Conservation (phyloP, 805 yeast species). For the Grigorovia jiainica region DNA sequence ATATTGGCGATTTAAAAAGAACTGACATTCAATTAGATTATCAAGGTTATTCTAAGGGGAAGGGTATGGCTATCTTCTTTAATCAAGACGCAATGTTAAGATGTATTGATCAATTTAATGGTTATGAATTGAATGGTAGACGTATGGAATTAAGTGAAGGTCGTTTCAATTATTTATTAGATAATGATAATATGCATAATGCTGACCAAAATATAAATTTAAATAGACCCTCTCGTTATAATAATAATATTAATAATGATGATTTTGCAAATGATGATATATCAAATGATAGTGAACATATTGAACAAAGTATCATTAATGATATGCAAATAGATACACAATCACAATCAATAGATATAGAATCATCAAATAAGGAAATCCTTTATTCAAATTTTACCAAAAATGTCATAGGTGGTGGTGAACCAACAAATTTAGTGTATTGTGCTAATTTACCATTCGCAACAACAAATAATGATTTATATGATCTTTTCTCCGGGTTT, state of each 20-base stretch:
- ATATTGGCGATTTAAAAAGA: conserved; percentile 63
- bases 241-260: background rate
- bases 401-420: conserved; percentile 56
- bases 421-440: conserved; percentile 49
- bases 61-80: conserved; percentile 72
- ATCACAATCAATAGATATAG: background rate
- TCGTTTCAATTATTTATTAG: conserved; percentile 6
- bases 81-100: conserved; percentile 56
- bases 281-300: background rate
- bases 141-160: conserved; percentile 17
- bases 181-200: background rate
- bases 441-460: conserved; percentile 81
- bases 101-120: conserved; percentile 65
- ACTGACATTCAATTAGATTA: conserved; percentile 67
- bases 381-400: conserved; percentile 39
- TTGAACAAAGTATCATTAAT: too few relatives aligned
- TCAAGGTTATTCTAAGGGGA: conserved; percentile 67
- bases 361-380: too few relatives aligned
- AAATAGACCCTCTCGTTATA: too few relatives aligned
- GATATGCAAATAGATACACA: background rate
- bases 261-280: background rate
- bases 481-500: conserved; percentile 75
- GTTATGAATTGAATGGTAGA: conserved; percentile 39
- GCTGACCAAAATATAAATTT: too few relatives aligned
- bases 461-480: conserved; percentile 73